These are phyloP conservation scores for Asterophora lycoperdoides DNA, from an alignment of 768 basidiomycete species.

Conservation along the genomic window DNA sequence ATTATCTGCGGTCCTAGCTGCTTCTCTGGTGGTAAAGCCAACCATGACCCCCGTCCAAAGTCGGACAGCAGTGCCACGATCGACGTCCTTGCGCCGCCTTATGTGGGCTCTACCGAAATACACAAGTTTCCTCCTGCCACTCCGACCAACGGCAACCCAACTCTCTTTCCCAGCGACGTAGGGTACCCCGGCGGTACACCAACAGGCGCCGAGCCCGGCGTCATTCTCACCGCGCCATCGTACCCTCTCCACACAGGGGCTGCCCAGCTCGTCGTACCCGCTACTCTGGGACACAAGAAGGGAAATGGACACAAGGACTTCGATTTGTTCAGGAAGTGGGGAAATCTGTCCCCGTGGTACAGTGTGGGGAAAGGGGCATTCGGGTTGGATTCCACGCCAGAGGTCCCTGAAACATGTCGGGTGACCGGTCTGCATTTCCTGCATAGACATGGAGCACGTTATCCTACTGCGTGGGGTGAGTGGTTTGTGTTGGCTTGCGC, in stretches of 20 bases:
- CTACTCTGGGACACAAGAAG: constrained; percentile 23
- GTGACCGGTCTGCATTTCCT: constrained; percentile 74
- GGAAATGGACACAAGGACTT: constrained; percentile 37
- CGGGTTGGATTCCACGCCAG: constrained; percentile 69
- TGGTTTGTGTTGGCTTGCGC: constrained; percentile 15
- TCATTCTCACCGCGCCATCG: constrained; percentile 70
- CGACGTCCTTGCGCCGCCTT: constrained; percentile 48
- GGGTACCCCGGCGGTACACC: constrained; percentile 77
- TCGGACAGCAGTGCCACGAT: constrained; percentile 11
- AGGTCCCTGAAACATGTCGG: constrained; percentile 63
- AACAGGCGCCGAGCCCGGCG: constrained; percentile 72
- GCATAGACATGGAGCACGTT: constrained; percentile 78
- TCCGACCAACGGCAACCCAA: constrained; percentile 70
- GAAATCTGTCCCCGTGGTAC: constrained; percentile 85
- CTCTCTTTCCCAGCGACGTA: constrained; percentile 71
- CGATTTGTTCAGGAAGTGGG: constrained; percentile 75
- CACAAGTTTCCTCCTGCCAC: constrained; percentile 69
- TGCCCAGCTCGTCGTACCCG: constrained; percentile 56
- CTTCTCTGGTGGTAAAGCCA: constrained; percentile 23
- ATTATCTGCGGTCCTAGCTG: constrained; percentile 40
- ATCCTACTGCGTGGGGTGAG: constrained; percentile 63
- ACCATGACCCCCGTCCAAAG: neutral
- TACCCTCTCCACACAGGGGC: constrained; percentile 76
- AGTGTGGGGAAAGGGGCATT: constrained; percentile 62
- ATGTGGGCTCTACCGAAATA: constrained; percentile 66